Evolutionary conservation across 768 basidiomycete genomes (phyloP).

Genomic region (Hypholoma fasciculare): DNA sequence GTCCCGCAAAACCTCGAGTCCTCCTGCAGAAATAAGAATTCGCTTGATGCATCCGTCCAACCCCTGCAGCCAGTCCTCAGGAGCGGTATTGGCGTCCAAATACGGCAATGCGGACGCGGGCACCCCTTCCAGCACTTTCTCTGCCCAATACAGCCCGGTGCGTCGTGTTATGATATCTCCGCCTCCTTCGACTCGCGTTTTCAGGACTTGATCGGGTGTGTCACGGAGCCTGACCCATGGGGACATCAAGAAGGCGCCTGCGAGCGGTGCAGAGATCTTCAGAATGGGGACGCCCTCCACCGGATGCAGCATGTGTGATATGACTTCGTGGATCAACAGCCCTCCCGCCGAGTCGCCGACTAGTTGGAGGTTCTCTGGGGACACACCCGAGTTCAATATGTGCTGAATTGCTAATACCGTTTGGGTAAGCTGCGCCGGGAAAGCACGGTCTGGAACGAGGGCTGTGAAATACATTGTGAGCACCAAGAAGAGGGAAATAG

Average conservation of each 20-base stretch:
- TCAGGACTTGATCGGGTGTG: constrained; percentile 5
- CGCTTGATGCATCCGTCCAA: constrained; percentile 20
- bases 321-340: constrained; percentile 29
- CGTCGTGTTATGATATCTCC: constrained; percentile 22
- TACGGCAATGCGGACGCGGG: constrained; percentile 18
- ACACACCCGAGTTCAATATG: constrained; percentile 24
- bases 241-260: constrained; percentile 32
- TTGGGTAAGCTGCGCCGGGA: constrained; percentile 32
- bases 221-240: constrained; percentile 31
- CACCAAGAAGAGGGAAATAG: too few species aligned
- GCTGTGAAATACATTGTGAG: constrained; percentile 14
- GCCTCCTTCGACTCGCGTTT: constrained; percentile 11
- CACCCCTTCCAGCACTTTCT: constrained; percentile 17
- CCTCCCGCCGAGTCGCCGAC: constrained; percentile 37
- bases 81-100: constrained; percentile 24
- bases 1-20: constrained; percentile 25
- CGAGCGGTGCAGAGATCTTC: constrained; percentile 18
- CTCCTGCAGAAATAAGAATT: constrained; percentile 29
- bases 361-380: constrained; percentile 27
- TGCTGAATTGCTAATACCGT: constrained; percentile 25
- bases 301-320: constrained; percentile 33
- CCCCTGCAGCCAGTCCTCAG: constrained; percentile 28
- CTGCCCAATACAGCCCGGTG: constrained; percentile 18
- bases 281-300: constrained; percentile 14
- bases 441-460: constrained; percentile 31